Conservation (phyloP, 805 yeast species). For the Wickerhamiella spandovensis region DNA sequence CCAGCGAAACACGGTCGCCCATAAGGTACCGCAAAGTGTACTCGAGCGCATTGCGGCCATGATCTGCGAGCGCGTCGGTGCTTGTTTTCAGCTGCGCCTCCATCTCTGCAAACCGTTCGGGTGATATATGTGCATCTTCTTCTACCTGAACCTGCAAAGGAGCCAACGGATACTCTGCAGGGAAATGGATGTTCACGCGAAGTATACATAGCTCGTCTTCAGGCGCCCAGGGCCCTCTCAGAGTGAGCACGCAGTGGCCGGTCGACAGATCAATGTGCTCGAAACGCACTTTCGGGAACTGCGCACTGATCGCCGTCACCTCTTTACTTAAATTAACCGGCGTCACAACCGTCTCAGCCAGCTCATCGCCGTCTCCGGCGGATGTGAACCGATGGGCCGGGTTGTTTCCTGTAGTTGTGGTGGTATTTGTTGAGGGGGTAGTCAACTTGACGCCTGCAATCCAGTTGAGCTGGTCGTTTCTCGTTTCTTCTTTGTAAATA, state of each 20-base stretch:
- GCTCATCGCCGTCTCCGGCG: constrained; percentile 11
- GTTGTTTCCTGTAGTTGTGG: too few relatives aligned
- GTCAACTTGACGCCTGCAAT: constrained; percentile 78
- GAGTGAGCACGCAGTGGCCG: constrained; percentile 62
- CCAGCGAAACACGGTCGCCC: constrained; percentile 43
- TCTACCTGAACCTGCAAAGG: constrained; percentile 56
- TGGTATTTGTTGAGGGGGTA: too few relatives aligned
- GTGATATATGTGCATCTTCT: constrained; percentile 56
- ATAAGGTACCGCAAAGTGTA: constrained; percentile 60
- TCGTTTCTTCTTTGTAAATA: not conserved
- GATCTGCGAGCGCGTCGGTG: constrained; percentile 39
- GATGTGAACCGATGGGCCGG: not conserved
- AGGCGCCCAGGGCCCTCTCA: constrained; percentile 64
- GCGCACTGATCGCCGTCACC: constrained; percentile 74
- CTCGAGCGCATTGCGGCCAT: constrained; percentile 61
- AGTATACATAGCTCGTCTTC: constrained; percentile 46
- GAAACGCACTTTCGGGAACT: constrained; percentile 74
- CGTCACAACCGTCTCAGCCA: constrained; percentile 1
- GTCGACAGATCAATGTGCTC: constrained; percentile 82
- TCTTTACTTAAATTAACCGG: constrained; percentile 79
- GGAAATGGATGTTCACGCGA: constrained; percentile 57
- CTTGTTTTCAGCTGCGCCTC: constrained; percentile 40
- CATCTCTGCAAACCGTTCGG: constrained; percentile 39
- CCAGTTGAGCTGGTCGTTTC: constrained; percentile 46
- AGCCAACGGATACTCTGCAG: constrained; percentile 54